phyloP scores from a whole-genome alignment of 306 rosid genomes.

The Notholithocarpus densiflorus region DNA sequence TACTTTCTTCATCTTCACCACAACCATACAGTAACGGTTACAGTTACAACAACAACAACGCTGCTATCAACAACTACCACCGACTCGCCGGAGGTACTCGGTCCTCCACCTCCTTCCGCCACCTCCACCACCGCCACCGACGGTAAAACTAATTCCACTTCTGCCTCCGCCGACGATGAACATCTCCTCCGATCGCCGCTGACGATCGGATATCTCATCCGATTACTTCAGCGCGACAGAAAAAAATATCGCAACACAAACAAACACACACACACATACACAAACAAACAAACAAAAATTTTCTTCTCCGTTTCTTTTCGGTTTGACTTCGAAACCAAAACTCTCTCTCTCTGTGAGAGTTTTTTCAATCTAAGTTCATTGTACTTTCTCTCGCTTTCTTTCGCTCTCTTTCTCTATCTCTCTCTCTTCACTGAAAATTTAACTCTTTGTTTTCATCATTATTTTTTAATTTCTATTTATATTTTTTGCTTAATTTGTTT shows the following conservation, averaged over 20 bases:
- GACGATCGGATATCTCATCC: constrained; percentile 40
- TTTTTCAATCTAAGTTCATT: not conserved
- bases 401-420: not conserved
- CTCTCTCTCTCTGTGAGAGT: not conserved
- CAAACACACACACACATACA: not conserved
- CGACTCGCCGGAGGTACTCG: constrained; percentile 8
- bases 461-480: not conserved
- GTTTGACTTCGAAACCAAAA: constrained; percentile 13
- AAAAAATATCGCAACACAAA: not conserved
- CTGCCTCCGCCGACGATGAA: constrained; percentile 18
- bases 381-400: not conserved
- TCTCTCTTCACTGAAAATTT: too few relatives aligned
- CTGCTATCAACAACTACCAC: not conserved
- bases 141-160: too few relatives aligned
- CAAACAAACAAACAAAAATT: not conserved
- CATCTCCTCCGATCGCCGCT: constrained; percentile 47
- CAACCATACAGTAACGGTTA: not conserved
- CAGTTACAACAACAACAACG: too few relatives aligned
- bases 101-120: constrained; percentile 15
- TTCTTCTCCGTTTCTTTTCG: not conserved
- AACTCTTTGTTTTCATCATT: too few relatives aligned
- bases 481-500: not conserved
- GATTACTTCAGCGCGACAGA: constrained; percentile 12
- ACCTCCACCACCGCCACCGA: constrained; percentile 4
- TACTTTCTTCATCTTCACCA: constrained; percentile 52